phyloP scores from a whole-genome alignment of 2,329 filamentous ascomycete species.

The Emydomyces testavorans region DNA sequence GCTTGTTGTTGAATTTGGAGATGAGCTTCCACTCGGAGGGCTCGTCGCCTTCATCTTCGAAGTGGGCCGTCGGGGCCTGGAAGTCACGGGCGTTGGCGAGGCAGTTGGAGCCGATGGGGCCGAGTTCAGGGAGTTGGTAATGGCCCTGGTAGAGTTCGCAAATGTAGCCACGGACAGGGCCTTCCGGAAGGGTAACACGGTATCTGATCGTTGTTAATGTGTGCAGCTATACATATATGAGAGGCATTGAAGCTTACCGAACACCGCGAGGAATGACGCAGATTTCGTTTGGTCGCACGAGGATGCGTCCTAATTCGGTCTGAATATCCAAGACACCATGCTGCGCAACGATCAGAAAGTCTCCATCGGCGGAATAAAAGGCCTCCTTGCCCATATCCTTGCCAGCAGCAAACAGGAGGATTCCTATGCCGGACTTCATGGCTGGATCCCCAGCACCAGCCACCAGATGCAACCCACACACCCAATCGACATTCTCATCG shows the following conservation, averaged over 20 bases:
- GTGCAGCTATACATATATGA: not conserved
- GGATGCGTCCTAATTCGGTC: slow-evolving; percentile 62
- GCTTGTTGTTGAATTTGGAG: slow-evolving; percentile 55
- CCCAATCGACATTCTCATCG: slow-evolving; percentile 56
- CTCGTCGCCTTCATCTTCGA: slow-evolving; percentile 48
- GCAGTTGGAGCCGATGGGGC: slow-evolving; percentile 61
- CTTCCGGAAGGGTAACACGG: slow-evolving; percentile 53
- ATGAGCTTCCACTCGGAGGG: slow-evolving; percentile 44
- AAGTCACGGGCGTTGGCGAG: slow-evolving; percentile 69
- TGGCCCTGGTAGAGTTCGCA: slow-evolving; percentile 64
- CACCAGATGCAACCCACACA: slow-evolving; percentile 57
- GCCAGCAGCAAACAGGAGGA: slow-evolving; percentile 68
- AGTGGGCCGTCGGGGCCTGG: slow-evolving; percentile 57
- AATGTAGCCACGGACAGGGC: slow-evolving; percentile 59
- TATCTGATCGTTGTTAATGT: slow-evolving; percentile 39
- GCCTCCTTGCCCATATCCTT: slow-evolving; percentile 66
- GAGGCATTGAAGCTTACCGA: slow-evolving; percentile 29
- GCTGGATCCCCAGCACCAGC: slow-evolving; percentile 70
- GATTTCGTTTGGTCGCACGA: slow-evolving; percentile 69
- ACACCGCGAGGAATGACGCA: slow-evolving; percentile 63
- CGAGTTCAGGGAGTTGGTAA: slow-evolving; percentile 59
- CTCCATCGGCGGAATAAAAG: slow-evolving; percentile 76
- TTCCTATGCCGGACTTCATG: slow-evolving; percentile 66
- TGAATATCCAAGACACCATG: slow-evolving; percentile 62
- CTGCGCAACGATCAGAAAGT: slow-evolving; percentile 65